Conservation (phyloP, 345 rosid genomes). For the Noccaea caerulescens region DNA sequence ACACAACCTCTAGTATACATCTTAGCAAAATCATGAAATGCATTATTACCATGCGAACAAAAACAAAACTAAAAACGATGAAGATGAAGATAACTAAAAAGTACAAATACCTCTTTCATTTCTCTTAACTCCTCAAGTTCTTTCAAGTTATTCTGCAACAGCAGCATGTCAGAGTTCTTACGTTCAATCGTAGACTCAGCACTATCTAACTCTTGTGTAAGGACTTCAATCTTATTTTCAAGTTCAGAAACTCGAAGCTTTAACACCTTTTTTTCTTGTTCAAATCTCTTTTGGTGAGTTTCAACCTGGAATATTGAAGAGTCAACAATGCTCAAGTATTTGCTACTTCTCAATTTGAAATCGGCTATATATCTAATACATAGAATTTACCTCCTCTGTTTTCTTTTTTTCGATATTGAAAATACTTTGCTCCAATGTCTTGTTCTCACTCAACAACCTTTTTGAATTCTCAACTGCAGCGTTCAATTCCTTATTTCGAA, state of each 20-base stretch:
- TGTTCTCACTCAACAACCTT: slow-evolving; percentile 61
- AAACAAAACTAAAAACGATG: slow-evolving; percentile 4
- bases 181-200: slow-evolving; percentile 59
- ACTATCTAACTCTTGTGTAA: slow-evolving; percentile 55
- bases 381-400: slow-evolving; percentile 67
- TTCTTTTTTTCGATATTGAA: slow-evolving; percentile 62
- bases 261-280: slow-evolving; percentile 66
- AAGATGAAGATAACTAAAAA: slow-evolving; percentile 1
- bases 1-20: not conserved
- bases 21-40: not conserved
- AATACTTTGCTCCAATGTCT: slow-evolving; percentile 62
- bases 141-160: slow-evolving; percentile 69
- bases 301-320: slow-evolving; percentile 52
- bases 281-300: slow-evolving; percentile 56
- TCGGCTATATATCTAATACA: slow-evolving; percentile 1
- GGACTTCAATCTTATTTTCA: slow-evolving; percentile 64
- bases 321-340: slow-evolving; percentile 23
- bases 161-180: slow-evolving; percentile 57
- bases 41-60: slow-evolving; percentile 1
- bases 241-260: slow-evolving; percentile 68
- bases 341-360: slow-evolving; percentile 21
- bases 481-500: slow-evolving; percentile 60
- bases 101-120: slow-evolving; percentile 81
- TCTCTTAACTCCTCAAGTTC: slow-evolving; percentile 91
- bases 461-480: slow-evolving; percentile 57